phyloP scores from a whole-genome alignment of 345 rosid genomes.

The Eutrema yunnanense region DNA sequence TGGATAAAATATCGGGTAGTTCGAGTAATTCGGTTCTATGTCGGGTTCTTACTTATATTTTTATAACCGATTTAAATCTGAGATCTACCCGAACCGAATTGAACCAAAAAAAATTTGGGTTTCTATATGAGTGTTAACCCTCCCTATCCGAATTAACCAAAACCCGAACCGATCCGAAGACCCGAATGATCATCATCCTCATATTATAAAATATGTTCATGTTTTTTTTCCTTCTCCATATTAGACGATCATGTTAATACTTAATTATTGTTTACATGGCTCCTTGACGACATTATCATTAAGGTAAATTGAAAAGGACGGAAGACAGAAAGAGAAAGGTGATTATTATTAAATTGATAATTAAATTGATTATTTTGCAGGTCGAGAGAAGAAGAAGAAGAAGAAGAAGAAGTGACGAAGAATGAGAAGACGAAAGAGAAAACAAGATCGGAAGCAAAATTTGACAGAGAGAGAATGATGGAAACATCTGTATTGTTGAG shows the following conservation, averaged over 20 bases:
- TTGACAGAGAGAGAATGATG: conserved; percentile 4
- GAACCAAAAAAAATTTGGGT: too few relatives aligned
- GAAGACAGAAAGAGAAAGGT: background rate
- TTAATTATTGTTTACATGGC: background rate
- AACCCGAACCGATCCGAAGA: too few relatives aligned
- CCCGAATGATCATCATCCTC: background rate
- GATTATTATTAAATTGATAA: background rate
- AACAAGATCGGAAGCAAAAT: background rate
- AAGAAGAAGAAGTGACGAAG: conserved; percentile 2
- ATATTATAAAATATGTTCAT: background rate
- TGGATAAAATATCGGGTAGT: too few relatives aligned
- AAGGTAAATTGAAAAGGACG: background rate
- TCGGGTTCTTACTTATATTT: too few relatives aligned
- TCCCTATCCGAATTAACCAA: too few relatives aligned
- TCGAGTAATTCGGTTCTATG: too few relatives aligned
- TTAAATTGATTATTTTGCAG: conserved; percentile 8
- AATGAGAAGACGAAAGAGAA: conserved; percentile 27
- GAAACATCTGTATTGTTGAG: background rate
- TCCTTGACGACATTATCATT: background rate
- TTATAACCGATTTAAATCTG: too few relatives aligned
- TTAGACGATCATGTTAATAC: background rate
- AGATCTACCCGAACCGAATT: too few relatives aligned
- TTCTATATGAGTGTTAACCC: too few relatives aligned
- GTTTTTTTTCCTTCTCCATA: background rate
- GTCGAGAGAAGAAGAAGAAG: background rate